phyloP scores from a whole-genome alignment of 1,139 yeast species.

The Sugiyamaella grinbergsii region DNA sequence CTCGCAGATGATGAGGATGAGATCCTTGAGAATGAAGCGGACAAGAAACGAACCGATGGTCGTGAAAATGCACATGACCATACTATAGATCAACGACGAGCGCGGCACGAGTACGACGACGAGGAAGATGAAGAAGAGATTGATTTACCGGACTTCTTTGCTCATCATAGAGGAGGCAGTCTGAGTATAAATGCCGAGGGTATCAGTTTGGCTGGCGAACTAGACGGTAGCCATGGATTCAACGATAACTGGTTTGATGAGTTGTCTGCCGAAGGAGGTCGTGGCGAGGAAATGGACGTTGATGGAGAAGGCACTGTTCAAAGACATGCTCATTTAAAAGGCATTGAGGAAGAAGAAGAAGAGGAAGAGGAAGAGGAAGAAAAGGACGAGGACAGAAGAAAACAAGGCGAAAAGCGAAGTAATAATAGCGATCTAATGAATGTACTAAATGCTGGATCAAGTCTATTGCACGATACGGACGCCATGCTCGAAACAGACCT shows the following conservation, averaged over 20 bases:
- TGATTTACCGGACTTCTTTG: slow-evolving; percentile 12
- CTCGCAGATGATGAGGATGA: slow-evolving; percentile 69
- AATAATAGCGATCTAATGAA: slow-evolving; percentile 21
- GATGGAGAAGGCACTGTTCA: slow-evolving; percentile 33
- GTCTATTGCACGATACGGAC: slow-evolving; percentile 22
- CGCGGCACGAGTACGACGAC: slow-evolving; percentile 10
- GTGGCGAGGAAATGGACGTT: slow-evolving; percentile 49
- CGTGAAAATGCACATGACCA: background rate
- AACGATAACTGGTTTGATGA: slow-evolving; percentile 18
- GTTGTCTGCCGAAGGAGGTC: slow-evolving; percentile 12
- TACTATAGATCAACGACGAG: background rate
- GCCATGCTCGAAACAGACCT: slow-evolving; percentile 17
- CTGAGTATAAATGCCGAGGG: slow-evolving; percentile 17
- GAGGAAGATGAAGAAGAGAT: slow-evolving; percentile 17
- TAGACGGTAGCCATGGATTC: slow-evolving; percentile 18
- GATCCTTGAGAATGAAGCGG: slow-evolving; percentile 18
- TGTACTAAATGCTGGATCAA: slow-evolving; percentile 22
- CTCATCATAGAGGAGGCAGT: slow-evolving; percentile 19
- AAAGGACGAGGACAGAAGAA: slow-evolving; percentile 14
- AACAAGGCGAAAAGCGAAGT: too few species aligned
- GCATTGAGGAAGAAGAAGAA: slow-evolving; percentile 28
- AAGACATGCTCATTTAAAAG: slow-evolving; percentile 29
- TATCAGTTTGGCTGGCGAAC: slow-evolving; percentile 17
- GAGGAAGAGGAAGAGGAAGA: slow-evolving; percentile 27
- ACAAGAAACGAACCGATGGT: background rate